Conservation (phyloP, 1,139 yeast genomes). For the Hanseniaspora gamundiae region DNA sequence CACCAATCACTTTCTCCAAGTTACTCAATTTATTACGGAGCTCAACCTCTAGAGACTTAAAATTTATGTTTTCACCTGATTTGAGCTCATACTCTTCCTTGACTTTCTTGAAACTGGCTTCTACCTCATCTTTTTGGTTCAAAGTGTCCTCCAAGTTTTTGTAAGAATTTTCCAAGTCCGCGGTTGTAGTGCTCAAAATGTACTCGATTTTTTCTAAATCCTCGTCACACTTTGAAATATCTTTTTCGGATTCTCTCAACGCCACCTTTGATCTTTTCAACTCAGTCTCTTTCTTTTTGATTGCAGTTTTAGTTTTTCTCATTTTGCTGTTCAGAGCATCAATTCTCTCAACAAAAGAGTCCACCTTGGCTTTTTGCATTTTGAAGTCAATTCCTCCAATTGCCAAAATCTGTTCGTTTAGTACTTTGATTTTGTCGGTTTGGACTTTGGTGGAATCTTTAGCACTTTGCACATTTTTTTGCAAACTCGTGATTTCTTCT, state of each 20-base stretch:
- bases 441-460: constrained; percentile 45
- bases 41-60: constrained; percentile 61
- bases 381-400: constrained; percentile 86
- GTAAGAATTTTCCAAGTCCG: constrained; percentile 23
- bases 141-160: constrained; percentile 20
- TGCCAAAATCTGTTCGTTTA: constrained; percentile 74
- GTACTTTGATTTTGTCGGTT: constrained; percentile 43
- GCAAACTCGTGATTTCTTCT: neutral
- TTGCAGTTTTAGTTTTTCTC: constrained; percentile 47
- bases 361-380: constrained; percentile 72
- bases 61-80: constrained; percentile 42
- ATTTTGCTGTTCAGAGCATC: constrained; percentile 49
- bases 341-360: constrained; percentile 56
- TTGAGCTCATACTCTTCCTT: constrained; percentile 39
- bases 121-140: constrained; percentile 19
- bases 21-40: constrained; percentile 54
- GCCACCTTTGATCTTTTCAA: constrained; percentile 34
- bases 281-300: constrained; percentile 58
- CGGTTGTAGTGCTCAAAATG: constrained; percentile 7
- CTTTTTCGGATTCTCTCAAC: constrained; percentile 23
- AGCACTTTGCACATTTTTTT: constrained; percentile 16
- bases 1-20: constrained; percentile 32
- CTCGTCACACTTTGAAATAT: constrained; percentile 26
- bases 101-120: constrained; percentile 20
- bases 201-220: constrained; percentile 22